Base-by-base conservation (phyloP, 805 yeast species). In the Wickerhamiella musiphila region DNA sequence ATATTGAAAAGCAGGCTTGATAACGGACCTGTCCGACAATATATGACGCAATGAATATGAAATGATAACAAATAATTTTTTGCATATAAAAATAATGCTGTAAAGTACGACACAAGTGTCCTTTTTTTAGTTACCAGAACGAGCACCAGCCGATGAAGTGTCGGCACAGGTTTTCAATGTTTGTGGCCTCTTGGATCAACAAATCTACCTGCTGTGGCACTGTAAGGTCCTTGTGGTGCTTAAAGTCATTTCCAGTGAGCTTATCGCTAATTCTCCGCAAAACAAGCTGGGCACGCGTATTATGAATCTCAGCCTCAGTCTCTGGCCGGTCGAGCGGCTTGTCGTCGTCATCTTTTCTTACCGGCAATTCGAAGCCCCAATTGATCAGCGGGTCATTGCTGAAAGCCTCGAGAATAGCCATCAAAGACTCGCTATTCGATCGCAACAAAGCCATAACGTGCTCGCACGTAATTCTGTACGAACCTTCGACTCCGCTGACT, bases 61-160 rank as follows among this genome's bases (percentile, higher is more conserved):
- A 12, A 26, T 11, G 5, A 26, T 26, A 8, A n/a, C 6, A n/a
- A 7, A n/a, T 7, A 12, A 6, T 8, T 12, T 6, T 14, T 7
- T 9, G 6, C 6, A 28, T 28, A 28, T 6, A 28, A 10, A 28
- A 14, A n/a, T n/a, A 23, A 7, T 16, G n/a, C 8, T 17, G 11
- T 18, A 10, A 17, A 12, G 23, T 17, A 27, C 23, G 18, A 28
- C 6, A 16, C 6, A 11, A 23, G 19, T 22, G 21, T 19, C 22
- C 16, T 11, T 3, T 14, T 20, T 17, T 7, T n/a, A 19, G 18
- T 30, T 48, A 86, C 96, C 98, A 90, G 68, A 86, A 90, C 1
- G 96, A 79, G 57, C 99, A 90, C 99, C 99, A 90, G 13, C 99
- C 99, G 39, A 90, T 78, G 51, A 79, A 90, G 55, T 86, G 98